A percentile compares a stretch with the other conserved stretches of the same genome.
These are phyloP conservation scores for Candida insectalens DNA, from an alignment of 805 yeast genomes.

Conservation along the genomic window DNA sequence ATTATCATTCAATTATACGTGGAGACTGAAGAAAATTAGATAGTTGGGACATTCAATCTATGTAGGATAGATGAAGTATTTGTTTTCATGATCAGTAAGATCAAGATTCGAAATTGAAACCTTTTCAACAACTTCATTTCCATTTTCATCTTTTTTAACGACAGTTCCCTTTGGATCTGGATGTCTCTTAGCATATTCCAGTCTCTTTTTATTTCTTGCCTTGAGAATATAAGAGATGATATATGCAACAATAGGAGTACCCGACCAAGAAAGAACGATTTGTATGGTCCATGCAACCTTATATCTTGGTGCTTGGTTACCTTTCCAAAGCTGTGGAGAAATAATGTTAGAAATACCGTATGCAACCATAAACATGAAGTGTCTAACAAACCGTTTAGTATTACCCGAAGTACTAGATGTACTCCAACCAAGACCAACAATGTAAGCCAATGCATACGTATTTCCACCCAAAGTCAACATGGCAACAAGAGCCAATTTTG, in stretches of 20 bases:
- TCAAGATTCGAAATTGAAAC: constrained; percentile 36
- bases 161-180: background rate
- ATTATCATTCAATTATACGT: too few relatives aligned
- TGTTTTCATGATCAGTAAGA: constrained; percentile 40
- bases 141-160: constrained; percentile 18
- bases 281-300: constrained; percentile 40
- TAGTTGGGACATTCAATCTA: too few relatives aligned
- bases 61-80: constrained; percentile 36
- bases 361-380: constrained; percentile 32
- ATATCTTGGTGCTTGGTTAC: constrained; percentile 35
- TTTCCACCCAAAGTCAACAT: constrained; percentile 6
- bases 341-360: constrained; percentile 39
- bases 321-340: constrained; percentile 45
- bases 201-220: constrained; percentile 21
- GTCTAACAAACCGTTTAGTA: constrained; percentile 39
- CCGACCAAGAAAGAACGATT: constrained; percentile 34
- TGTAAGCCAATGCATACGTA: constrained; percentile 7
- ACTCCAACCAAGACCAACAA: constrained; percentile 21
- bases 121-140: constrained; percentile 17
- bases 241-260: constrained; percentile 33
- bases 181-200: background rate
- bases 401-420: constrained; percentile 34
- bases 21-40: too few relatives aligned
- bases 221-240: constrained; percentile 34
- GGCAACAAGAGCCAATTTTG: constrained; percentile 33